Base-by-base conservation (phyloP, 2,329 filamentous ascomycete species). In the Sporothrix phasma region DNA sequence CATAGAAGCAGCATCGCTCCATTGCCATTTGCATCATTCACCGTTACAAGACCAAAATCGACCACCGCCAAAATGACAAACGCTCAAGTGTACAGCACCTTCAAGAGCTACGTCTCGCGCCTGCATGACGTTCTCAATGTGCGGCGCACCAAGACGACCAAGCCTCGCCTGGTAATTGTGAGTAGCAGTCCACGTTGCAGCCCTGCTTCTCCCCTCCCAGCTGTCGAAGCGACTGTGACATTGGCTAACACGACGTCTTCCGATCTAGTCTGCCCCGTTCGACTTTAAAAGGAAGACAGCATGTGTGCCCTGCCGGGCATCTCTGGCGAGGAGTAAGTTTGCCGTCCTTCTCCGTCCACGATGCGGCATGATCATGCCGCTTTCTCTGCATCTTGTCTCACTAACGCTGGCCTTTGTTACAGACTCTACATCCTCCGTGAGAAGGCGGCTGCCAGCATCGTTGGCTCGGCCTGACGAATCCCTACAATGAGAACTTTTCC, bases 271-370 rank as follows among this genome's bases (percentile, higher is more conserved):
- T 59, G 78, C 79, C 10, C 84, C 84, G 0, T 86, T 83, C 73
- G 77, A 85, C 71, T 81, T 85, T 70, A 80, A 81, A 79, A 78
- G 65, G 81, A 84, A 70, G 74, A 77, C n/a, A 75, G 80, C 46
- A 74, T 62, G 22, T 24, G 60, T 53, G 43, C 73, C 49, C 74
- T 86, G 15, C 81, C 82, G 2, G 84, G 83, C 45, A 75, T 85
- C 47, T 81, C 80, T 53, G 77, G 83, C 67, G 81, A 85, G 68
- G 82, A 87, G 83, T 85, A 78, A 73, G 82, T 47, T n/a, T n/a
- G n/a, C n/a, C n/a, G 3, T 41, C 26, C 22, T 34, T 11, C n/a
- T 39, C 17, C 19, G 10, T 31, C n/a, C 39, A 56, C 51, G 10
- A 45, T 31, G 56, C 45, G 24, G 29, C 17, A 29, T 11, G 2